Conservation (phyloP, 2,329 filamentous ascomycete genomes). For the Cucurbitaria berberidis region DNA sequence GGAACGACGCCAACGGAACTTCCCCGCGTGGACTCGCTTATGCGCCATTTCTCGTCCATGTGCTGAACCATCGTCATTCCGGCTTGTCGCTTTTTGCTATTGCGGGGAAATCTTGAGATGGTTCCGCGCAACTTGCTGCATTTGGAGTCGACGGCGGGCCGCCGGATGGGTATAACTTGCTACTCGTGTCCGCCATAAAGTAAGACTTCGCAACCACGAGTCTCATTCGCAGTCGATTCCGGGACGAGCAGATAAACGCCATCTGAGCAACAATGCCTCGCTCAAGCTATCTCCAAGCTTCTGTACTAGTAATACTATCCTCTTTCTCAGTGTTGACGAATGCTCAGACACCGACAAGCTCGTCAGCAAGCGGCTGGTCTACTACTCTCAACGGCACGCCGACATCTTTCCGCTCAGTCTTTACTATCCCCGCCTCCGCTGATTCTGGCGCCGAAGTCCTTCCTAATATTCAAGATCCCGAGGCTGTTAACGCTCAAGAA, state of each 20-base stretch:
- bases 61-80: constrained; percentile 21
- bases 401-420: constrained; percentile 39
- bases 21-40: constrained; percentile 16
- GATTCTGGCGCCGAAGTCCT: constrained; percentile 49
- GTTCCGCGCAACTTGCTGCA: neutral
- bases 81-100: neutral
- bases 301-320: constrained; percentile 24
- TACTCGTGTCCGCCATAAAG: neutral
- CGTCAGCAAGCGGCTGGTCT: constrained; percentile 29
- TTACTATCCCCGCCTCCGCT: constrained; percentile 47
- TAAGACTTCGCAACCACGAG: neutral
- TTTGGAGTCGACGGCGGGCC: neutral
- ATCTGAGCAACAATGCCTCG: constrained; percentile 31
- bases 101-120: constrained; percentile 17
- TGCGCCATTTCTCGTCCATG: constrained; percentile 7
- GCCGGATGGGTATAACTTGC: constrained; percentile 4
- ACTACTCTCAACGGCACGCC: constrained; percentile 37
- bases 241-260: neutral
- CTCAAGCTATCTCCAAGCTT: constrained; percentile 30
- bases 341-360: constrained; percentile 27
- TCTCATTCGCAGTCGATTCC: neutral
- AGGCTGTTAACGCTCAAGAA: constrained; percentile 67
- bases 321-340: constrained; percentile 32
- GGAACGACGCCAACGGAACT: constrained; percentile 17
- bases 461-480: constrained; percentile 69